Conservation (phyloP, 2,329 filamentous ascomycete genomes). For the Claviceps africana region DNA sequence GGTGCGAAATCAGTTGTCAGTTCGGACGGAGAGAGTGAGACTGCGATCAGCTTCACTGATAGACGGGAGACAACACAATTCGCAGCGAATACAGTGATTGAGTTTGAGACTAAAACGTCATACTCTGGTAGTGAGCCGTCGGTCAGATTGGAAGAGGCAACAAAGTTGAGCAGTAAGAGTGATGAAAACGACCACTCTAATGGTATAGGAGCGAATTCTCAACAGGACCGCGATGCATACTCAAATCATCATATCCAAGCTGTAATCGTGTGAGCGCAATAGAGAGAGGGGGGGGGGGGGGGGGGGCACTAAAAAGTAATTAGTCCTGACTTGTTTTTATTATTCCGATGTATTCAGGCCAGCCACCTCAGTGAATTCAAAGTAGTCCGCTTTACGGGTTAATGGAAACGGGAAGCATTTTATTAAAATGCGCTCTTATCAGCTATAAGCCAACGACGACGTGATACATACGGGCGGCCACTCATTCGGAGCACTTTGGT, state of each 20-base stretch:
- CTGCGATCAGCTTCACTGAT: conserved; percentile 45
- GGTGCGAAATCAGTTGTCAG: conserved; percentile 31
- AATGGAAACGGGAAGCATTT: not conserved
- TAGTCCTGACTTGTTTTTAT: conserved; percentile 8
- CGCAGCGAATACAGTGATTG: conserved; percentile 26
- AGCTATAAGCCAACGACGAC: not conserved
- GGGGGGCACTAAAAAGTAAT: not conserved
- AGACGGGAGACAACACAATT: conserved; percentile 42
- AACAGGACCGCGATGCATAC: conserved; percentile 16
- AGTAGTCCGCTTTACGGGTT: not conserved
- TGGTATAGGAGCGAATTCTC: conserved; percentile 9
- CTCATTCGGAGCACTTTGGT: not conserved
- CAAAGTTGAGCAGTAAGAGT: not conserved
- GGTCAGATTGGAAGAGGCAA: not conserved
- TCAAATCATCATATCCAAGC: conserved; percentile 18
- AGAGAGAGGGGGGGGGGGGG: too few species aligned
- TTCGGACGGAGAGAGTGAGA: conserved; percentile 47
- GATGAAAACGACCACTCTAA: conserved; percentile 2
- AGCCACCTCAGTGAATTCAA: not conserved
- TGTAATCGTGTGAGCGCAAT: conserved; percentile 18
- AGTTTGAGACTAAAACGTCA: not conserved
- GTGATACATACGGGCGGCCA: not conserved
- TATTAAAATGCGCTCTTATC: not conserved
- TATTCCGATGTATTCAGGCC: conserved; percentile 14
- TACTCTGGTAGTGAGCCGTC: not conserved